Evolutionary conservation across 1,284 basidiomycete genomes (phyloP).

Genomic region (Apiotrichum sp.): DNA sequence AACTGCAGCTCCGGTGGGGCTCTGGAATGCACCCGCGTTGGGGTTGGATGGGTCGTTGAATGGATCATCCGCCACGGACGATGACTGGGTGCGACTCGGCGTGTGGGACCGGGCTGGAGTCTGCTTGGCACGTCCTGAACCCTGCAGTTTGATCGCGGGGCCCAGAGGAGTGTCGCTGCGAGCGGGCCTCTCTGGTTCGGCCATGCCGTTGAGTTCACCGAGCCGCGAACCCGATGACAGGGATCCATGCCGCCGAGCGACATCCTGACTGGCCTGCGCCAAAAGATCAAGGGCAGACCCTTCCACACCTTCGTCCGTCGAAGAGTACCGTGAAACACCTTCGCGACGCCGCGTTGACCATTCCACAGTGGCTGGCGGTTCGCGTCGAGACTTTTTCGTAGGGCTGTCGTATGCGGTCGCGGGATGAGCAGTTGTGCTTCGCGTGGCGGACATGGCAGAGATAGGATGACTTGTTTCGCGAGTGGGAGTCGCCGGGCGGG

Average conservation of each 20-base stretch:
- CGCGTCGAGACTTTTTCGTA: slow-evolving; percentile 21
- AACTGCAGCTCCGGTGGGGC: slow-evolving; percentile 34
- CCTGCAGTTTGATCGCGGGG: slow-evolving; percentile 32
- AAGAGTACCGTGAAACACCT: slow-evolving; percentile 1
- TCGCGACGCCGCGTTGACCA: slow-evolving; percentile 14
- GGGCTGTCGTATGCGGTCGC: slow-evolving; percentile 18
- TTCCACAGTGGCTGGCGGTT: slow-evolving; percentile 18
- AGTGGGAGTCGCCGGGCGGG: slow-evolving; percentile 32
- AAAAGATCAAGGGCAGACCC: slow-evolving; percentile 39
- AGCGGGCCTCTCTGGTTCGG: not conserved
- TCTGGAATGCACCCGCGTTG: slow-evolving; percentile 17
- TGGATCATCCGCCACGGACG: slow-evolving; percentile 8
- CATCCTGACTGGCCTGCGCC: slow-evolving; percentile 37
- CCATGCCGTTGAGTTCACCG: not conserved
- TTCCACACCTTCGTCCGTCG: slow-evolving; percentile 8
- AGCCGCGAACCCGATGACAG: not conserved
- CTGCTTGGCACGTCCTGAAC: not conserved
- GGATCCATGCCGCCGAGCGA: slow-evolving; percentile 5
- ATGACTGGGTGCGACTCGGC: not conserved
- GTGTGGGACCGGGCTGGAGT: not conserved
- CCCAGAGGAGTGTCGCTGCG: slow-evolving; percentile 23
- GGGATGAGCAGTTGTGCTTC: slow-evolving; percentile 18
- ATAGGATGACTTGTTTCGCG: slow-evolving; percentile 15
- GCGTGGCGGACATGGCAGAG: slow-evolving; percentile 29
- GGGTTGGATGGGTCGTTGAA: slow-evolving; percentile 2